These are phyloP conservation scores for Amaranthus hypochondriacus DNA, from an alignment of 148 eudicot species.

Conservation along the genomic window DNA sequence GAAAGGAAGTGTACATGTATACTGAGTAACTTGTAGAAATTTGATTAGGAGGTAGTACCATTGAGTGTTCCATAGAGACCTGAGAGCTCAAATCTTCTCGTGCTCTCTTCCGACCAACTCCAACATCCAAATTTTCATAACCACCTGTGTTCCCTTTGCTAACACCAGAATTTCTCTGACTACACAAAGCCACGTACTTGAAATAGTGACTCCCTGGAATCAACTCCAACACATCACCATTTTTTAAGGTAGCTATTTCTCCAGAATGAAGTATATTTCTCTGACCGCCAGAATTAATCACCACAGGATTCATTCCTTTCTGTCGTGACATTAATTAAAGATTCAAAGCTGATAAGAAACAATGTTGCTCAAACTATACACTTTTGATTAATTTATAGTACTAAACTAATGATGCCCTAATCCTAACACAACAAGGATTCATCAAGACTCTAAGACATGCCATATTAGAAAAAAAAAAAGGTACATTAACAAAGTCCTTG, in stretches of 20 bases:
- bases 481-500: background rate
- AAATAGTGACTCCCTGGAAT: slow-evolving; percentile 79
- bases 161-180: slow-evolving; percentile 23
- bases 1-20: background rate
- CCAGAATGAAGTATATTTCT: slow-evolving; percentile 55
- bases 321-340: slow-evolving; percentile 30
- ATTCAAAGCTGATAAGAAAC: slow-evolving; percentile 8
- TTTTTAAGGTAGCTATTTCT: slow-evolving; percentile 42
- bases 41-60: slow-evolving; percentile 16
- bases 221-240: slow-evolving; percentile 80
- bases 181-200: slow-evolving; percentile 40
- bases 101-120: slow-evolving; percentile 39
- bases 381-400: background rate
- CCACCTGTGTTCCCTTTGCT: slow-evolving; percentile 23
- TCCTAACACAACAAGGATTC: background rate
- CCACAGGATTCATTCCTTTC: slow-evolving; percentile 90
- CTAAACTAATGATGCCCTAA: background rate
- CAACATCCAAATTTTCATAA: slow-evolving; percentile 20
- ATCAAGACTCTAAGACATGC: background rate
- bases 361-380: background rate
- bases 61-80: slow-evolving; percentile 28
- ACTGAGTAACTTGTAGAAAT: background rate
- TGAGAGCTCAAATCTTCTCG: slow-evolving; percentile 32
- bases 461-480: background rate
- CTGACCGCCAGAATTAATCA: slow-evolving; percentile 44